phyloP scores from a whole-genome alignment of 495 filamentous ascomycete species.

The Aspergillus panamensis region DNA sequence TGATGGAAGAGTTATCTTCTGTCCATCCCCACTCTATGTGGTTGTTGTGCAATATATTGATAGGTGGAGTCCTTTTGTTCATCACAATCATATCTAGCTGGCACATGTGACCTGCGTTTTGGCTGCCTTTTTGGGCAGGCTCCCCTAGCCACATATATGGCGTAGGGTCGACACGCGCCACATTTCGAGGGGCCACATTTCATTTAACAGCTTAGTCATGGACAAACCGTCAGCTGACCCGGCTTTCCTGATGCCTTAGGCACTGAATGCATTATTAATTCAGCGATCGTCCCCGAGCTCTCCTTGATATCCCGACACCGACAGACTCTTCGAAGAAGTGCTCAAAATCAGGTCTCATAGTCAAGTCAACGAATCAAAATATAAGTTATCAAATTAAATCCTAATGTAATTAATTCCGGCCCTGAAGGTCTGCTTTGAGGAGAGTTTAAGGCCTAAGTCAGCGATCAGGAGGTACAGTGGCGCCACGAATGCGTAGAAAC shows the following conservation, averaged over 20 bases:
- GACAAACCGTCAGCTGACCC: not conserved
- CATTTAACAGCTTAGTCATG: not conserved
- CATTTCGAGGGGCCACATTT: not conserved
- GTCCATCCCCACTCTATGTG: not conserved
- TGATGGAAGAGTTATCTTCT: not conserved
- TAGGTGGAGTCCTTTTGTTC: not conserved
- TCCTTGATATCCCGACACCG: not conserved
- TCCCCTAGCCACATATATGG: slow-evolving; percentile 19
- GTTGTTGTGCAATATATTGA: not conserved
- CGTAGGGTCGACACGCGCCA: slow-evolving; percentile 4
- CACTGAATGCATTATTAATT: slow-evolving; percentile 8
- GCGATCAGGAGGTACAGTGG: slow-evolving; percentile 27
- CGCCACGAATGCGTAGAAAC: slow-evolving; percentile 45
- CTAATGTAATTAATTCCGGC: not conserved
- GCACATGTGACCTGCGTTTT: slow-evolving; percentile 19
- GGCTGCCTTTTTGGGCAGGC: slow-evolving; percentile 16
- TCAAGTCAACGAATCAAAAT: not conserved
- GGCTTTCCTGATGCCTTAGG: not conserved
- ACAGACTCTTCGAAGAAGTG: not conserved
- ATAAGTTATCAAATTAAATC: not conserved
- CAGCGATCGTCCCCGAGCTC: not conserved
- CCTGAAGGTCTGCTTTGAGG: not conserved
- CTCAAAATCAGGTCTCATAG: not conserved
- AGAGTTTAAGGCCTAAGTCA: not conserved
- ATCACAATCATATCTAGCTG: slow-evolving; percentile 14